A percentile compares a stretch with the other conserved stretches of the same genome.
Evolutionary conservation across 23 red algal species (phyloP).

Genomic region (Pyropia haitanensis): DNA sequence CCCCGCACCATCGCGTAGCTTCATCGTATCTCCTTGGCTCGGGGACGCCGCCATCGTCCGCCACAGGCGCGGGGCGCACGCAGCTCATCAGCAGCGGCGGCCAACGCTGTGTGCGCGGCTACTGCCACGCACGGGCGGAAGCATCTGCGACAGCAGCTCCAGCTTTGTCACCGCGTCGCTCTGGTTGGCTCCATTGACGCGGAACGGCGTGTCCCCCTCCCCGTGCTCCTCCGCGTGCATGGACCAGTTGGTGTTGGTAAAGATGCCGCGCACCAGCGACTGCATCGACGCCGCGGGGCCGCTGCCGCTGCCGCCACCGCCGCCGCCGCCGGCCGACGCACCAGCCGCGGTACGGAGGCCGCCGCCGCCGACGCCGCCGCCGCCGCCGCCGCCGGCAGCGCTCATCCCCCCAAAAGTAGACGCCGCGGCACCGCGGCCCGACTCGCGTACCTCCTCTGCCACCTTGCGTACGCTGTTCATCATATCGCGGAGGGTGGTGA

Average conservation of each 20-base stretch:
- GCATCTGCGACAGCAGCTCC: constrained; percentile 24
- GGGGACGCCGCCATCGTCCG: too few species aligned
- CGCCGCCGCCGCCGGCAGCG: constrained; percentile 2
- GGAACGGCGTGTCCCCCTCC: constrained; percentile 40
- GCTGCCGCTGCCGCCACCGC: constrained; percentile 3
- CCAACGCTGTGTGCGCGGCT: too few species aligned
- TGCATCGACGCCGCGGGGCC: constrained; percentile 34
- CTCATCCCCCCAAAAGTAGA: too few species aligned
- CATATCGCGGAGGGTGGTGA: constrained; percentile 40
- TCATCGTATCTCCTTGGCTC: too few species aligned
- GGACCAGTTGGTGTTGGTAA: constrained; percentile 53
- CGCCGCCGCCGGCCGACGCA: neutral
- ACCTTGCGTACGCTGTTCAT: constrained; percentile 62
- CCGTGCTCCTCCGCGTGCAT: constrained; percentile 32
- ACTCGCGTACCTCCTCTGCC: constrained; percentile 53
- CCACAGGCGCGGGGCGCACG: too few species aligned
- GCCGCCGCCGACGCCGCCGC: constrained; percentile 1
- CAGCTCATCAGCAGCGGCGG: too few species aligned
- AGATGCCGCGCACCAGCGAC: constrained; percentile 41
- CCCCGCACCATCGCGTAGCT: too few species aligned
- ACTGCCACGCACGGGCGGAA: neutral
- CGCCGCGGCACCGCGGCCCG: constrained; percentile 18
- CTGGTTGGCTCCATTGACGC: constrained; percentile 45
- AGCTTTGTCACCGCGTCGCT: constrained; percentile 39
- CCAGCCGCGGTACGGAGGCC: too few species aligned